These are phyloP conservation scores for Solanum sejunctum DNA, from an alignment of 257 asterid genomes.

Conservation along the genomic window DNA sequence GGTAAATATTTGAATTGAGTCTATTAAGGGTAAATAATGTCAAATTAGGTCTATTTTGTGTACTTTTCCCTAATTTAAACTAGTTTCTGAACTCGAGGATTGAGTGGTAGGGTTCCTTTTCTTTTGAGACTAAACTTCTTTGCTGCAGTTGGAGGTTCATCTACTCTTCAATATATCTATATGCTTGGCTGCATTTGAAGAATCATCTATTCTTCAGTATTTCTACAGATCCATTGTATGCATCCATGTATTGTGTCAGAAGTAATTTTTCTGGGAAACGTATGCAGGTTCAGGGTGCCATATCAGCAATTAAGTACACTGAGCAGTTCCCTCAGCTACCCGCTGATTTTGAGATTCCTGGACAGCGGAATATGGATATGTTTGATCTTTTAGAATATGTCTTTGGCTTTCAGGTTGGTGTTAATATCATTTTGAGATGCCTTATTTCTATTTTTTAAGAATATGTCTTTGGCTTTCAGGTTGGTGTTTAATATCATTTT, in stretches of 20 bases:
- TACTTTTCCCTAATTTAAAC: background rate
- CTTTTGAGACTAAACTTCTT: background rate
- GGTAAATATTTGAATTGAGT: too few species aligned
- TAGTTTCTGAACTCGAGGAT: background rate
- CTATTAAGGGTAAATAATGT: too few species aligned
- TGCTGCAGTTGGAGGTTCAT: background rate
- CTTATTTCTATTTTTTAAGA: conserved; percentile 12
- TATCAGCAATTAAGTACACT: conserved; percentile 61
- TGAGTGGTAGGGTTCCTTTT: background rate
- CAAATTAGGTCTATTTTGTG: too few species aligned
- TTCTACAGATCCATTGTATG: background rate
- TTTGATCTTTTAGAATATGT: conserved; percentile 87
- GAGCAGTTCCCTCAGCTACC: conserved; percentile 87
- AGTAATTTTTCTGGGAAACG: background rate
- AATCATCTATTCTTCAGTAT: background rate
- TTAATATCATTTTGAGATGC: background rate
- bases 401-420: conserved; percentile 85
- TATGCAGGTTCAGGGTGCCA: conserved; percentile 74
- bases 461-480: conserved; percentile 93
- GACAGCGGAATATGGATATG: conserved; percentile 75
- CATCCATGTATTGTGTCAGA: background rate
- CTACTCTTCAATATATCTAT: background rate
- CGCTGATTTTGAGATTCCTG: conserved; percentile 48
- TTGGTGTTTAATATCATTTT: conserved; percentile 7
- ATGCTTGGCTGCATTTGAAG: background rate